These are phyloP conservation scores for Colletotrichum lentis DNA, from an alignment of 2,329 filamentous ascomycete species.

Conservation along the genomic window DNA sequence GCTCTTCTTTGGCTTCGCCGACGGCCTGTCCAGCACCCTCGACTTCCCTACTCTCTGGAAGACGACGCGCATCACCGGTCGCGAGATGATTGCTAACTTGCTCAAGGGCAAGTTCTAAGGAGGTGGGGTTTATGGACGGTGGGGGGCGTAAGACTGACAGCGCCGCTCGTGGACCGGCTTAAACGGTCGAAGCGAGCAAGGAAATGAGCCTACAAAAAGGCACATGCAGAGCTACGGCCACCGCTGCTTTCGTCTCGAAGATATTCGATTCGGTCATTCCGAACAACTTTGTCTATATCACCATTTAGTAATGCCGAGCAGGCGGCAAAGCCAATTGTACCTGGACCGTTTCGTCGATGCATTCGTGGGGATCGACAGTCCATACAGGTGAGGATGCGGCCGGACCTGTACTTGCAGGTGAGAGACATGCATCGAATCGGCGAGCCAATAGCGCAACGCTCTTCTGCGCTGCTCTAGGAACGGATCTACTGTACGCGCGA, in stretches of 20 bases:
- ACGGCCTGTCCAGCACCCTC: slow-evolving; percentile 80
- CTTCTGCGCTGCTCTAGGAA: neutral
- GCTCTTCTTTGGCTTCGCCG: slow-evolving; percentile 88
- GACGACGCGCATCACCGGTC: slow-evolving; percentile 76
- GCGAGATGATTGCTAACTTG: slow-evolving; percentile 80
- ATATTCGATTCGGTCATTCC: neutral
- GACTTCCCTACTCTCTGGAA: slow-evolving; percentile 86
- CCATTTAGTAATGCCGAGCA: slow-evolving; percentile 22
- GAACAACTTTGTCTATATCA: slow-evolving; percentile 13
- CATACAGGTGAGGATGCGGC: no score
- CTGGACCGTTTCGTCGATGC: neutral
- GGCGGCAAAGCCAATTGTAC: slow-evolving; percentile 6
- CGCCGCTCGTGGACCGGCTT: neutral
- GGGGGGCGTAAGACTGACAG: neutral
- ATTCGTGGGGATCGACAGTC: neutral
- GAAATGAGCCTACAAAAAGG: neutral
- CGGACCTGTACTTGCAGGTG: slow-evolving; percentile 16
- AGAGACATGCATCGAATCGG: slow-evolving; percentile 22
- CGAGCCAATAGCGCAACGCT: slow-evolving; percentile 18
- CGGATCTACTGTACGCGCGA: neutral
- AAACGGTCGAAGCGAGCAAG: slow-evolving; percentile 7
- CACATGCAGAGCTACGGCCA: neutral
- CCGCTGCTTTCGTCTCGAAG: slow-evolving; percentile 11
- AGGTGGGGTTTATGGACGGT: neutral
- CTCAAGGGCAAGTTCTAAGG: slow-evolving; percentile 73